Base-by-base conservation (phyloP, 2,329 filamentous ascomycete genomes). In the Orbilia blumenaviensis region DNA sequence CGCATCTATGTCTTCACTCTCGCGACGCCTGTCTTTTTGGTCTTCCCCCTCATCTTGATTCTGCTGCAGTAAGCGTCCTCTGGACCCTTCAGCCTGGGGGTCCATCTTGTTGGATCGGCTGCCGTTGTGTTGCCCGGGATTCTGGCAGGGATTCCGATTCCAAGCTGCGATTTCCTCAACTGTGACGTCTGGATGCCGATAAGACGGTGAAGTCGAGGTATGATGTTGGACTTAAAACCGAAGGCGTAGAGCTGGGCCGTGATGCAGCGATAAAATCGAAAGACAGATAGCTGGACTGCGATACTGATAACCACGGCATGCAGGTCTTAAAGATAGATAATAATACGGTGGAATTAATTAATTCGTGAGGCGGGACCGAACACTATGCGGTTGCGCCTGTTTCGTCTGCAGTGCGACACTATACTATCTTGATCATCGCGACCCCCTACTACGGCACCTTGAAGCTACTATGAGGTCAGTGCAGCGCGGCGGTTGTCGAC, bases 41-140 rank as follows among this genome's bases (percentile, higher is more conserved):
- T 12, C 52, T 23, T 16, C 52, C 16, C n/a, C 52, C 5, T 56
- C 52, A 18, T 56, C 12, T 16, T 56, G 16, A 25, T 8, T 42
- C 18, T 18, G 36, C 8, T 25, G 69, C 52, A 66, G 12, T 52
- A 67, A 61, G 29, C 44, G 54, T 25, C 54, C 62, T 9, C 54
- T 58, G 27, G 64, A 62, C n/a, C 34, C 63, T 21, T 68, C 71
- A 5, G 71, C 46, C 38, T 52, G 25, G n/a, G 61, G 23, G 41
- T 67, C 71, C 14, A 60, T 42, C 16, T 27, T 62, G 63, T 60
- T 34, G 32, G 29, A 61, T 61, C 16, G 2, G 25, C 3, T n/a
- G 27, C 63, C 21, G 18, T 32, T 68, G 71, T 41, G 63, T 75
- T 75, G 71, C 50, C 21, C 21, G 21, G 23, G 46, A 16, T 42